Evolutionary conservation across 768 basidiomycete species (phyloP), one percentile per base, ranked within the genome.

Genomic region (Daedaleopsis nitida): DNA sequence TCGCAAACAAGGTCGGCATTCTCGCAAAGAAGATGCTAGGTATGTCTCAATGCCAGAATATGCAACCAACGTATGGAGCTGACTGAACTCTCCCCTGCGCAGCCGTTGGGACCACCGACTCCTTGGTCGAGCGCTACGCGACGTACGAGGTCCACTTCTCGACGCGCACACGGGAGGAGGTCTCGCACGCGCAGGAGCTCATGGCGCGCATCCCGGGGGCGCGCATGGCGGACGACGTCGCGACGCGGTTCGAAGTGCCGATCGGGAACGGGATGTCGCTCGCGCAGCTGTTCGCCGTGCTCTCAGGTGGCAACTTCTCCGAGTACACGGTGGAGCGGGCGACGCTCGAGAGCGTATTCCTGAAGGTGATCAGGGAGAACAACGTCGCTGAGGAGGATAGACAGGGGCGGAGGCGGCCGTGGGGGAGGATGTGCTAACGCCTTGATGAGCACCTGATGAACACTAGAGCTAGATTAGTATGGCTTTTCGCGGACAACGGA

Each of bases 131-230:
- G 27, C 85, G 88, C 19, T 87, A 91, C 68, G 85, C 86, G 9
- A 84, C 80, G 1, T 92, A 93, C 70, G 89, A 91, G 66, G 85
- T 91, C 19, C 90, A 92, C 70, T 86, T 92, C 69, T 81, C 83
- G 1, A 87, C 86, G 62, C 83, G 83, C 1, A 85, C 83, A 0
- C 79, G 86, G 10, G 86, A 87, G 57, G 88, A 89, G 43, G 75
- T 84, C 16, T 66, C 72, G 7, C 79, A 77, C 60, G 86, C 88
- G 7, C 86, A 85, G 48, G 72, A 77, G 3, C 74, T 89, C 43
- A 88, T 90, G 86, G 67, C 83, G 6, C 78, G 72, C 4, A 83
- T 84, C 64, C 87, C 88, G 2, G 86, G 85, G 9, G 81, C 86
- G 16, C 79, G 83, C 4, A 82, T 84, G 76, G 85, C 84, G 5